Conservation (phyloP, 1,284 basidiomycete species). For the Phellopilus nigrolimitatus region DNA sequence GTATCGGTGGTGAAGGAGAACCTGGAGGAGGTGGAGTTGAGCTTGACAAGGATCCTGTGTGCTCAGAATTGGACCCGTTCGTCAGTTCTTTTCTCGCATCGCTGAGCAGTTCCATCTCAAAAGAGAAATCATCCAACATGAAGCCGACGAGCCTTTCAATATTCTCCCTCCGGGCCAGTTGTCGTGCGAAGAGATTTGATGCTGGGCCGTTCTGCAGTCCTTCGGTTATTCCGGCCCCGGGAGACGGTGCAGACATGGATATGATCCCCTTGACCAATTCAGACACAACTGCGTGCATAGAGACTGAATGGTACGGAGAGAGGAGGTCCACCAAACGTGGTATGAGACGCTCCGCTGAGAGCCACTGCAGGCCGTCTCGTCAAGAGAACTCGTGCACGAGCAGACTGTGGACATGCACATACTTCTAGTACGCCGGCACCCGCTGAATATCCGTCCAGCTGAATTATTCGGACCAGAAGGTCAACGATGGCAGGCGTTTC, state of each 20-base stretch:
- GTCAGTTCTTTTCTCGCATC: constrained; percentile 24
- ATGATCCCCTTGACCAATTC: constrained; percentile 96
- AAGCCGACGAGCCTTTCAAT: constrained; percentile 73
- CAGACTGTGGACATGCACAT: constrained; percentile 37
- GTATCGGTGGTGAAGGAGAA: constrained; percentile 32
- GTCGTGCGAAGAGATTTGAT: constrained; percentile 85
- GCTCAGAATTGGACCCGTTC: constrained; percentile 22
- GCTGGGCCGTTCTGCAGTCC: constrained; percentile 63
- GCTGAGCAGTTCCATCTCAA: constrained; percentile 24
- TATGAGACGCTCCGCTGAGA: constrained; percentile 83
- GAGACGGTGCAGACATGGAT: constrained; percentile 88
- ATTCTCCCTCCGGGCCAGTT: constrained; percentile 78
- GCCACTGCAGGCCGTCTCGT: constrained; percentile 59
- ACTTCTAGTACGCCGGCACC: constrained; percentile 84
- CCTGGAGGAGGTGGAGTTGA: neutral
- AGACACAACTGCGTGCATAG: constrained; percentile 84
- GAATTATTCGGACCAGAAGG: constrained; percentile 87
- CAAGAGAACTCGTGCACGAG: constrained; percentile 30
- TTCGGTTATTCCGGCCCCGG: constrained; percentile 64
- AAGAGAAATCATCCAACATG: constrained; percentile 70
- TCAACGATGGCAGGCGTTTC: constrained; percentile 92
- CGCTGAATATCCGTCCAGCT: constrained; percentile 84
- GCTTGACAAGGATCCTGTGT: constrained; percentile 21
- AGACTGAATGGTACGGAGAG: constrained; percentile 71
- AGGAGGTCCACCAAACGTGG: constrained; percentile 78